phyloP scores from a whole-genome alignment of 257 asterid genomes.

The Asclepias syriaca region DNA sequence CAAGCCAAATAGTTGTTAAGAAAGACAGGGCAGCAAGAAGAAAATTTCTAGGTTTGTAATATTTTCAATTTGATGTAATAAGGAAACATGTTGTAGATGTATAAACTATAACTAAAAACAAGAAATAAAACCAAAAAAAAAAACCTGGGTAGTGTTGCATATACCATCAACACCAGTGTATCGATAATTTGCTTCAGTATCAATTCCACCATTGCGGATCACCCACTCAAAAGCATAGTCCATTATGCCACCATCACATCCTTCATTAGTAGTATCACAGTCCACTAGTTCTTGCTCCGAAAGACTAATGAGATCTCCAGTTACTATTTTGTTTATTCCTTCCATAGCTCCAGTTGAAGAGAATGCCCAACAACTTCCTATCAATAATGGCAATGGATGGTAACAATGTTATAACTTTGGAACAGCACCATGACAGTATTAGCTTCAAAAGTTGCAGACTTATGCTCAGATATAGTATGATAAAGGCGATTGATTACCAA shows the following conservation, averaged over 20 bases:
- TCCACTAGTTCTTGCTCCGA: conserved; percentile 27
- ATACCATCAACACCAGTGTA: conserved; percentile 15
- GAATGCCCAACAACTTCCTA: conserved; percentile 40
- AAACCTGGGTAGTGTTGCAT: conserved; percentile 27
- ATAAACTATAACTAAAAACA: not conserved
- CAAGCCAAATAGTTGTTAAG: not conserved
- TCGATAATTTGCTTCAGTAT: conserved; percentile 29
- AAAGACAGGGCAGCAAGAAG: not conserved
- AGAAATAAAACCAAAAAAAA: conserved; percentile 2
- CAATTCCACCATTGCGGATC: conserved; percentile 27
- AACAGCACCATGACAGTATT: too few relatives aligned
- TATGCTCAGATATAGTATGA: not conserved
- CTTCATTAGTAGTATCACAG: conserved; percentile 22
- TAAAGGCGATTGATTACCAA: not conserved
- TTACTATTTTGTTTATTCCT: conserved; percentile 27
- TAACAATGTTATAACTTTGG: not conserved
- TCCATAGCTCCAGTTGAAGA: conserved; percentile 32
- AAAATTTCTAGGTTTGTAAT: not conserved
- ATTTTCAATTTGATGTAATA: not conserved
- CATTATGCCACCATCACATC: conserved; percentile 35
- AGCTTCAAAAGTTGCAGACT: not conserved
- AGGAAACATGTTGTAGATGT: not conserved
- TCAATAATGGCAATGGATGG: not conserved
- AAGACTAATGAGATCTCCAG: conserved; percentile 31
- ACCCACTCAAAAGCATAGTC: conserved; percentile 36